phyloP scores from a whole-genome alignment of 139 green algal genomes.

The Haematococcus sp. region DNA sequence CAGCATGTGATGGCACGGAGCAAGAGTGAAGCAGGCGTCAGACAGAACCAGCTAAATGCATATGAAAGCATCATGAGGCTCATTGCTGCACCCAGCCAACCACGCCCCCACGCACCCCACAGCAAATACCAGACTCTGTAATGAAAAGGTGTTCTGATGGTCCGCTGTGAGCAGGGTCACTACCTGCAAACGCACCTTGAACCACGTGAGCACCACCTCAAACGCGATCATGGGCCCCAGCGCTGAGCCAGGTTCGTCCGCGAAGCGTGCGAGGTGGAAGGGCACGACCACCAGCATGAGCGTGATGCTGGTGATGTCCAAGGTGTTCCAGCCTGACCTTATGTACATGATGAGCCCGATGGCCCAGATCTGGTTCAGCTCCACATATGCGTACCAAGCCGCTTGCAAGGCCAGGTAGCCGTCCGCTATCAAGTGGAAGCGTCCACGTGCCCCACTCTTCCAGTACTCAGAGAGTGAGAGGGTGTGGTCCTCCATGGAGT shows the following conservation, averaged over 20 bases:
- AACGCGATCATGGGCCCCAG: conserved; percentile 35
- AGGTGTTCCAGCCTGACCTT: conserved; percentile 28
- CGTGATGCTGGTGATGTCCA: conserved; percentile 27
- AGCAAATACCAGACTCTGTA: too few relatives aligned
- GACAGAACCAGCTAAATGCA: not conserved
- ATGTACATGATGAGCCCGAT: conserved; percentile 32
- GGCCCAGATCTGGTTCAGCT: conserved; percentile 40
- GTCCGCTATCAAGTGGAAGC: conserved; percentile 22
- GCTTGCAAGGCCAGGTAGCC: conserved; percentile 36
- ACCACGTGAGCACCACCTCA: conserved; percentile 22
- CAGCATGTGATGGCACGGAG: not conserved
- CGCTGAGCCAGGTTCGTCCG: conserved; percentile 2
- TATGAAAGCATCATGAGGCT: too few relatives aligned
- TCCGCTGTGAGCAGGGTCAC: too few relatives aligned
- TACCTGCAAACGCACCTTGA: conserved; percentile 17
- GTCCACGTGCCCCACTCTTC: not conserved
- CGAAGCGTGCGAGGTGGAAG: conserved; percentile 16
- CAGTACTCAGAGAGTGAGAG: conserved; percentile 24
- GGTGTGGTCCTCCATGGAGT: conserved; percentile 28
- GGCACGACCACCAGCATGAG: conserved; percentile 34
- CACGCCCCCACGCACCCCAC: too few relatives aligned
- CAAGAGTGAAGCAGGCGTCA: not conserved
- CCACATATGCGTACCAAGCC: conserved; percentile 31
- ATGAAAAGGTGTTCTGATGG: too few relatives aligned
- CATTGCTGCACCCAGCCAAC: too few relatives aligned